phyloP scores from a whole-genome alignment of 1,284 basidiomycete species.

The Trichosporon faecale region DNA sequence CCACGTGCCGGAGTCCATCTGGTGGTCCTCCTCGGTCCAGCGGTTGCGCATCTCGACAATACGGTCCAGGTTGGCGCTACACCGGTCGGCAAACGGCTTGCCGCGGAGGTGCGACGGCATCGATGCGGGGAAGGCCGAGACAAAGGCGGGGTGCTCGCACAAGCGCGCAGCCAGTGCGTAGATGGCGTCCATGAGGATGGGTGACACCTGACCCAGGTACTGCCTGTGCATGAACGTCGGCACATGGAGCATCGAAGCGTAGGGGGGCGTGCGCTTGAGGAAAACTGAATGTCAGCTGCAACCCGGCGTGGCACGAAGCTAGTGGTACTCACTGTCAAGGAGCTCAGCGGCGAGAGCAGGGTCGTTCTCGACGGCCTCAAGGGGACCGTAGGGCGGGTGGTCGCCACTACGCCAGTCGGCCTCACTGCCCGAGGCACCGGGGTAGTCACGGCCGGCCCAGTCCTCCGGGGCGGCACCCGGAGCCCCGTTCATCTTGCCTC shows the following conservation, averaged over 20 bases:
- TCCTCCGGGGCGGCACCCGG: slow-evolving; percentile 11
- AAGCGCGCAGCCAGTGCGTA: slow-evolving; percentile 51
- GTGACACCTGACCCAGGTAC: slow-evolving; percentile 49
- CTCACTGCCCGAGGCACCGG: background rate
- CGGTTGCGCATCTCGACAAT: slow-evolving; percentile 35
- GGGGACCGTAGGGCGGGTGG: slow-evolving; percentile 18
- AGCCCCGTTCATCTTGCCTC: slow-evolving; percentile 8
- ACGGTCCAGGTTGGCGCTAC: slow-evolving; percentile 37
- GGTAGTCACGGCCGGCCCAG: slow-evolving; percentile 20
- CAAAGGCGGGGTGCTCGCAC: slow-evolving; percentile 42
- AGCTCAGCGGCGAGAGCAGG: slow-evolving; percentile 41
- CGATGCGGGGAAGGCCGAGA: slow-evolving; percentile 33
- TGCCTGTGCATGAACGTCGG: slow-evolving; percentile 53
- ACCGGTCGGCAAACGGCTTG: slow-evolving; percentile 44
- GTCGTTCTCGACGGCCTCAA: slow-evolving; percentile 44
- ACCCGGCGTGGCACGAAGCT: background rate
- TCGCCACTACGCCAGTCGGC: slow-evolving; percentile 16
- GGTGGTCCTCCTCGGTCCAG: slow-evolving; percentile 36
- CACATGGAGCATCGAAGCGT: slow-evolving; percentile 51
- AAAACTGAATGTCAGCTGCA: slow-evolving; percentile 40
- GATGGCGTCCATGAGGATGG: slow-evolving; percentile 52
- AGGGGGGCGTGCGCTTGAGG: slow-evolving; percentile 51
- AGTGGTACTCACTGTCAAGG: slow-evolving; percentile 37
- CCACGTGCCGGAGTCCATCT: slow-evolving; percentile 41
- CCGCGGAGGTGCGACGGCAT: slow-evolving; percentile 42